A percentile compares a stretch with the other conserved stretches of the same genome.
phyloP scores from a whole-genome alignment of 805 yeast genomes.

The Cyberlindnera maclurae region DNA sequence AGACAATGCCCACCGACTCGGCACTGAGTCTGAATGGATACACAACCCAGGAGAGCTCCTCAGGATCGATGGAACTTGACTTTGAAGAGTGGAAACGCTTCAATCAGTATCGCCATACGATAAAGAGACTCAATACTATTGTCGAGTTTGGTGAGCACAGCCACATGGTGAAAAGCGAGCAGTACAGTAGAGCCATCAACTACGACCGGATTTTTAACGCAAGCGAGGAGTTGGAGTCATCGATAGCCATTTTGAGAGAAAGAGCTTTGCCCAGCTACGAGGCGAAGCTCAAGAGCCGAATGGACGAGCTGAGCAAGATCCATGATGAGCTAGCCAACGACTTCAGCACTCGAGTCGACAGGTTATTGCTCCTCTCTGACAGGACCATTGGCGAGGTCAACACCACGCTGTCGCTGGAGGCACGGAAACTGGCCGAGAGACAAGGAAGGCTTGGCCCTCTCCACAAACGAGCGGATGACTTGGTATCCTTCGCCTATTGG shows the following conservation, averaged over 20 bases:
- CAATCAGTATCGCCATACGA: constrained; percentile 1
- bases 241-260: constrained; percentile 2
- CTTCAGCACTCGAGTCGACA: constrained; percentile 48
- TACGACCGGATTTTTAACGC: constrained; percentile 11
- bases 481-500: constrained; percentile 35
- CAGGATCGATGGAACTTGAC: constrained; percentile 4
- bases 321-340: constrained; percentile 18
- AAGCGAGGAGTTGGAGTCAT: constrained; percentile 3
- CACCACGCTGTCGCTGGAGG: constrained; percentile 58
- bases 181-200: constrained; percentile 6
- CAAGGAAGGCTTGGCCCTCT: constrained; percentile 34
- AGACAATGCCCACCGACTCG: too few species aligned
- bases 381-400: constrained; percentile 67
- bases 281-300: constrained; percentile 12
- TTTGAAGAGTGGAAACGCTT: constrained; percentile 4
- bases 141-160: constrained; percentile 18
- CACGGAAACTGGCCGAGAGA: constrained; percentile 46
- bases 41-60: background rate
- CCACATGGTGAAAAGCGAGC: constrained; percentile 10
- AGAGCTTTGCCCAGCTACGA: constrained; percentile 8
- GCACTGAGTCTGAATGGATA: too few species aligned
- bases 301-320: constrained; percentile 14
- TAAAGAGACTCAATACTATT: constrained; percentile 6
- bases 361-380: constrained; percentile 54
- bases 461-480: constrained; percentile 26